Conservation (phyloP, 768 basidiomycete species). For the Mycena leptocephala region DNA sequence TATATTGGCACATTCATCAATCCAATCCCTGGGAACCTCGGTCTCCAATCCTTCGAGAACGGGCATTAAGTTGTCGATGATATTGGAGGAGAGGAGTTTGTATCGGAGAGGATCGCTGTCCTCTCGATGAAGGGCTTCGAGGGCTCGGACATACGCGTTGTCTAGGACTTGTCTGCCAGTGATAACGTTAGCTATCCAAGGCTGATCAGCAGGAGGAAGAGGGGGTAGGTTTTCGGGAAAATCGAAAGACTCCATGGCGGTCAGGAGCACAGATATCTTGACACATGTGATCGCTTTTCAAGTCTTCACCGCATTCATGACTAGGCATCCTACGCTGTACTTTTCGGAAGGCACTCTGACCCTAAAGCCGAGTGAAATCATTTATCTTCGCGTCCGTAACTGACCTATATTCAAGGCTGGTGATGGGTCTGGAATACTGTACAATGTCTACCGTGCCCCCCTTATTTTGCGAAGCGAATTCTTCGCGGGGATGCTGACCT, state of each 20-base stretch:
- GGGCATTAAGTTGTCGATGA: not conserved
- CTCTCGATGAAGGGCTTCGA: not conserved
- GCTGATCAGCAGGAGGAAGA: not conserved
- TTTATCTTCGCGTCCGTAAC: not conserved
- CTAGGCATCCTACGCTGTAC: not conserved
- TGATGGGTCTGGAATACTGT: not conserved
- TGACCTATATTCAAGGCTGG: not conserved
- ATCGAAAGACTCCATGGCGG: not conserved
- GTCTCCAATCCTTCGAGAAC: not conserved
- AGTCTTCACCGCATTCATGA: not conserved
- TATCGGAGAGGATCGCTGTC: not conserved
- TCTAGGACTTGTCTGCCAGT: not conserved
- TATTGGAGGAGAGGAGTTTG: not conserved
- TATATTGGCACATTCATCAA: not conserved
- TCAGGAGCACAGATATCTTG: not conserved
- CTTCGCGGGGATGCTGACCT: constrained; percentile 9
- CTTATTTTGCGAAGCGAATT: not conserved
- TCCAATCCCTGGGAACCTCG: not conserved
- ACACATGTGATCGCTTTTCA: not conserved
- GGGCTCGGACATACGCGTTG: not conserved
- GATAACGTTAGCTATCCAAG: not conserved
- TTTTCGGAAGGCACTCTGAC: not conserved
- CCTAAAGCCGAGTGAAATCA: not conserved
- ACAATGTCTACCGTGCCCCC: constrained; percentile 6
- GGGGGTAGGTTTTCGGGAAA: not conserved